phyloP scores from a whole-genome alignment of 768 basidiomycete species.

The Kwoniella europaea region DNA sequence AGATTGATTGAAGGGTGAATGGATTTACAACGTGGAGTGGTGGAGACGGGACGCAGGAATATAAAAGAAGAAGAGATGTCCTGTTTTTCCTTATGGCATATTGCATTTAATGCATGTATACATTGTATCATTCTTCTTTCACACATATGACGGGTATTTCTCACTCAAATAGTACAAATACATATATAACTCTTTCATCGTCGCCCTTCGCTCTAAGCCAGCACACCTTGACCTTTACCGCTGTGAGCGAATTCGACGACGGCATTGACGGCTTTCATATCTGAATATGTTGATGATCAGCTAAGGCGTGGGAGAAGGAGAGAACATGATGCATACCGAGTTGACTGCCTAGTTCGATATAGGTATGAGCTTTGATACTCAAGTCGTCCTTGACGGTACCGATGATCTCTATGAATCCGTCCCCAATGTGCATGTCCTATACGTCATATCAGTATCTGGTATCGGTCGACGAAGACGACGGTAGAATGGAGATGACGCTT shows the following conservation, averaged over 20 bases:
- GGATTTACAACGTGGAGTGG: neutral
- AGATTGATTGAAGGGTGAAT: neutral
- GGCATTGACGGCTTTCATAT: slow-evolving; percentile 52
- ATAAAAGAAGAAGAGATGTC: no score
- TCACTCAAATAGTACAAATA: neutral
- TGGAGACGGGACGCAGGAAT: neutral
- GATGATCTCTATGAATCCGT: slow-evolving; percentile 70
- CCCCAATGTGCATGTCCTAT: slow-evolving; percentile 63
- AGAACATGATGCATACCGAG: slow-evolving; percentile 63
- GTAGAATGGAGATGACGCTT: neutral
- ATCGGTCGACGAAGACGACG: slow-evolving; percentile 7
- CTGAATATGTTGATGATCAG: slow-evolving; percentile 25
- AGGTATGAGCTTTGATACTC: slow-evolving; percentile 65
- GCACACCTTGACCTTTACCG: slow-evolving; percentile 48
- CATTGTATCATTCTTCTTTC: slow-evolving; percentile 23
- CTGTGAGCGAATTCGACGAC: slow-evolving; percentile 49
- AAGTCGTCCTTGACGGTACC: slow-evolving; percentile 67
- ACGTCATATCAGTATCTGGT: neutral
- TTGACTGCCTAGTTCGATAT: slow-evolving; percentile 66
- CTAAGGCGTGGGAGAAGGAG: neutral
- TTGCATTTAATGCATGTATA: slow-evolving; percentile 23
- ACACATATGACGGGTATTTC: neutral
- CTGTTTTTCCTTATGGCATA: slow-evolving; percentile 1
- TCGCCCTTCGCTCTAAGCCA: slow-evolving; percentile 16
- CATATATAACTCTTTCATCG: neutral